Percentiles rank a stretch among this genome's conserved stretches.
Evolutionary conservation across 345 rosid genomes (phyloP).

Genomic region (Lumnitzera racemosa): DNA sequence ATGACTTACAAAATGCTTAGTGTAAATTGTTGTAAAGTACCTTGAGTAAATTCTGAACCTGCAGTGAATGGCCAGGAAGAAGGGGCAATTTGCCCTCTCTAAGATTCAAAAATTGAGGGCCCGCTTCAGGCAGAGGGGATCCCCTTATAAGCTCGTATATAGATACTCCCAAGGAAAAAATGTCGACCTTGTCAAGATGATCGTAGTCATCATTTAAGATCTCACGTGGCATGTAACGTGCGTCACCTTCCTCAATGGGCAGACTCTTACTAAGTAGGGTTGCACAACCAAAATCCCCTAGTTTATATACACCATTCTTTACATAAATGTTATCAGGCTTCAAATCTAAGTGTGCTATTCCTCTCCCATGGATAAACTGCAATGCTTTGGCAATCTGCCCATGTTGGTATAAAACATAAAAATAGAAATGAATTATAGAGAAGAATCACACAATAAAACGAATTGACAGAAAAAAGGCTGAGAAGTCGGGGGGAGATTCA

Average conservation of each 20-base stretch:
- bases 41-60: constrained; percentile 83
- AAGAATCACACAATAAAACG: not conserved
- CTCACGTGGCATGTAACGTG: constrained; percentile 98
- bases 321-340: constrained; percentile 96
- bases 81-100: constrained; percentile 85
- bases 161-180: constrained; percentile 81
- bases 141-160: constrained; percentile 78
- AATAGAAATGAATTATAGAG: too few relatives aligned
- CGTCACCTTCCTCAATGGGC: constrained; percentile 96
- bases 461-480: not conserved
- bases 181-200: constrained; percentile 86
- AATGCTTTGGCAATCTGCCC: constrained; percentile 84
- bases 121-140: constrained; percentile 66
- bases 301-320: constrained; percentile 69
- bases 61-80: constrained; percentile 83
- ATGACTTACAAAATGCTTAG: not conserved
- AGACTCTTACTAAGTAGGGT: constrained; percentile 74
- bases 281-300: constrained; percentile 97
- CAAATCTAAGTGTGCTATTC: constrained; percentile 91
- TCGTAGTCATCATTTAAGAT: constrained; percentile 79
- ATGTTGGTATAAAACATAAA: not conserved
- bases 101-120: constrained; percentile 55
- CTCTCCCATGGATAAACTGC: constrained; percentile 62
- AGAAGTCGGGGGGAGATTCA: too few relatives aligned
- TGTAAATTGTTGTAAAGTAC: constrained; percentile 21